Evolutionary conservation across 768 basidiomycete species (phyloP).

Genomic region (Coprinopsis marcescibilis): DNA sequence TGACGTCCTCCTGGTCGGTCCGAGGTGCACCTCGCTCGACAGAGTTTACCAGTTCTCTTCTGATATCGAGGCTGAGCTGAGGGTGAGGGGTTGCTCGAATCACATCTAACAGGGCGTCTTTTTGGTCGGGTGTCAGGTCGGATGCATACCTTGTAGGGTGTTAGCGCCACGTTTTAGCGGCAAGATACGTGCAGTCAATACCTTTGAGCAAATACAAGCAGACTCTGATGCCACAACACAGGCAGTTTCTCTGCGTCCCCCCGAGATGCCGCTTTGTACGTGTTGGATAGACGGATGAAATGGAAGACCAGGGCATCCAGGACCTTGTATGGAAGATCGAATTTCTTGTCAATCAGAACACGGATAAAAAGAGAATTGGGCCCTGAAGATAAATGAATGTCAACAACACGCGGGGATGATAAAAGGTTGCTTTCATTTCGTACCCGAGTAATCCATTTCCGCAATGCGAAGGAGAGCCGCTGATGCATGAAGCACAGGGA

Average conservation of each 20-base stretch:
- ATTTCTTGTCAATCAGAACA: constrained; percentile 94
- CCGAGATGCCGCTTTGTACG: constrained; percentile 65
- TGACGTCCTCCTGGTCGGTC: constrained; percentile 56
- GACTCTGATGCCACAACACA: constrained; percentile 98
- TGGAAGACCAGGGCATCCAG: constrained; percentile 97
- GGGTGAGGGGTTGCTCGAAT: constrained; percentile 80
- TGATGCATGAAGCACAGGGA: constrained; percentile 95
- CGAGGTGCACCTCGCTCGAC: constrained; percentile 82
- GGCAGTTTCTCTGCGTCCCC: constrained; percentile 79
- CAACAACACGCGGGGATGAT: background rate
- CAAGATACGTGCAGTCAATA: no score
- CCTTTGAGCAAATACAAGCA: constrained; percentile 93
- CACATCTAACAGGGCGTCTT: constrained; percentile 94
- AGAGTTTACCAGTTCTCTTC: constrained; percentile 84
- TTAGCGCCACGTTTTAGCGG: no score
- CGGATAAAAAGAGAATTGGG: constrained; percentile 97
- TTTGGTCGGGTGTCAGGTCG: constrained; percentile 94
- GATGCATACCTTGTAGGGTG: constrained; percentile 69
- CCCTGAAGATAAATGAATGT: constrained; percentile 34
- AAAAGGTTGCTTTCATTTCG: background rate
- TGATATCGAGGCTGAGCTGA: constrained; percentile 84
- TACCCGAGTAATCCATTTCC: constrained; percentile 94
- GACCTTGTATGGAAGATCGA: constrained; percentile 96
- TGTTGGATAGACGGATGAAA: constrained; percentile 93
- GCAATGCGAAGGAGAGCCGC: constrained; percentile 91